Evolutionary conservation across 345 rosid genomes (phyloP), one percentile per base, ranked within the genome.

Genomic region (Clarkia xantiana): DNA sequence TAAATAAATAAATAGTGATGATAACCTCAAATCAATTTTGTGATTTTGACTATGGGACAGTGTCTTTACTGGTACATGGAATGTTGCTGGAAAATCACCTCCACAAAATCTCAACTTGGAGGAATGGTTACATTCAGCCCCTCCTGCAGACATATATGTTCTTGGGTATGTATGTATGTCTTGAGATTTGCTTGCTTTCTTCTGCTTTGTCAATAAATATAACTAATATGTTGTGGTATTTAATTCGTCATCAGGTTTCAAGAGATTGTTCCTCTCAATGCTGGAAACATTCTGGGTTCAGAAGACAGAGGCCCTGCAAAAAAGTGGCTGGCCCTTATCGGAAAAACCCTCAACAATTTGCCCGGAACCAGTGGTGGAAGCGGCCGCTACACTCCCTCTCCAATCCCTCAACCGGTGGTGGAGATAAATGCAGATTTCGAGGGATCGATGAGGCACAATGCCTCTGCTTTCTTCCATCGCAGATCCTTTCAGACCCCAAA

Each of bases 251-350:
- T 44, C 71, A 91, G 99, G 39, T 91, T 91, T 73, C 99, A 91
- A 72, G 99, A 91, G 76, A 80, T 91, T 57, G 99, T 87, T 67
- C 99, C 99, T 68, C 71, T 91, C 53, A 91, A 84, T 68, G 94
- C 99, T 38, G 95, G 95, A 53, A 91, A 91, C 61, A 73, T 91
- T 75, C 84, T 91, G 41, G 99, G 94, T 25, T 82, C 94, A 44
- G 99, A 91, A 77, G 96, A 91, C 74, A 91, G 86, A 38, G 99
- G 95, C 18, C 99, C 96, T 45, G 96, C 96, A 54, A 84, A 91
- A 48, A 91, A 91, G 71, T 91, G 96, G 98, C 67, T 74, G 52
- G 72, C 90, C 39, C 80, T 87, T 22, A 77, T 91, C 39, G 73
- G 90, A 40, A 91, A 62, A 71, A 78, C 95, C 19, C 80, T 91